Conservation (phyloP, 2,329 filamentous ascomycete genomes). For the Immersiporthe knoxdaviesiana region DNA sequence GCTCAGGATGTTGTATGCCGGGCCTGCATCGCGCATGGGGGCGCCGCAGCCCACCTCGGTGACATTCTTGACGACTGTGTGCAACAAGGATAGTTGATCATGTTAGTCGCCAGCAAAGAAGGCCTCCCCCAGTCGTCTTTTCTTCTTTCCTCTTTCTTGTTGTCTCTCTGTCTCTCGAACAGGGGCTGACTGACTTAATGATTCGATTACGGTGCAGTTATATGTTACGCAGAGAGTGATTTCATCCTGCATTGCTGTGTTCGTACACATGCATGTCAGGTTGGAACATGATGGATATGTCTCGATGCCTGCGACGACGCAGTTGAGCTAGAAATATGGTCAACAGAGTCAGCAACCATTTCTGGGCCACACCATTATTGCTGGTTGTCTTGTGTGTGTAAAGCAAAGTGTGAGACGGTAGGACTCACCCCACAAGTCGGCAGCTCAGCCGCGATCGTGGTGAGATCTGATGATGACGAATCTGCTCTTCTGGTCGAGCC, state of each 20-base stretch:
- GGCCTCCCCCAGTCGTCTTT: neutral
- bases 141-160: neutral
- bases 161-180: neutral
- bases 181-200: slow-evolving; percentile 7
- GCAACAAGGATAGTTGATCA: neutral
- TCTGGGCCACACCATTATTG: neutral
- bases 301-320: slow-evolving; percentile 13
- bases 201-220: slow-evolving; percentile 21
- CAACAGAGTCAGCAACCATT: neutral
- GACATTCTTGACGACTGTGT: slow-evolving; percentile 24
- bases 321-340: slow-evolving; percentile 6
- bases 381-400: neutral
- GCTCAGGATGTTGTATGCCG: slow-evolving; percentile 17
- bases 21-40: slow-evolving; percentile 22
- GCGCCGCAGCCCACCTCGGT: slow-evolving; percentile 26
- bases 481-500: slow-evolving; percentile 12
- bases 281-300: slow-evolving; percentile 18
- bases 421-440: slow-evolving; percentile 25
- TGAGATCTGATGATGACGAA: slow-evolving; percentile 20
- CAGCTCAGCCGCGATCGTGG: slow-evolving; percentile 21
- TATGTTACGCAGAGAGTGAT: slow-evolving; percentile 21
- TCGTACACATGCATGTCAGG: slow-evolving; percentile 20
- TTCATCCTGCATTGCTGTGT: slow-evolving; percentile 10
- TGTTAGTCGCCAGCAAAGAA: slow-evolving; percentile 3
- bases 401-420: neutral